Conservation (phyloP, 2,329 filamentous ascomycete genomes). For the Fusarium haematococcum region DNA sequence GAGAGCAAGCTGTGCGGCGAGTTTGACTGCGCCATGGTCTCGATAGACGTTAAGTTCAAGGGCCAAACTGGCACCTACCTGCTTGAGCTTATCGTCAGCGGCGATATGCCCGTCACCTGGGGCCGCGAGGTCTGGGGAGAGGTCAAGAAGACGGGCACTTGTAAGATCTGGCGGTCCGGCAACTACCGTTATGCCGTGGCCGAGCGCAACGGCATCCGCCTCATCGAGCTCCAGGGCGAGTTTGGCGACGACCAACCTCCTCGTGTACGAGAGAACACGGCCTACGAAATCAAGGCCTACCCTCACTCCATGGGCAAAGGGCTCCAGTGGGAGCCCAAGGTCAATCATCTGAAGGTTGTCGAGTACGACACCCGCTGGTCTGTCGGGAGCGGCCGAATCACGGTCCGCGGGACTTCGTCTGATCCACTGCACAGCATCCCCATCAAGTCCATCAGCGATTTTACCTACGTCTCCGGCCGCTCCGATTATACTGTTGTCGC, state of each 20-base stretch:
- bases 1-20: conserved; percentile 10
- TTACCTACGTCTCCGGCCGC: not conserved
- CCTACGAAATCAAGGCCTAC: conserved; percentile 9
- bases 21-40: conserved; percentile 1
- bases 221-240: conserved; percentile 8
- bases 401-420: not conserved
- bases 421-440: conserved; percentile 8
- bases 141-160: not conserved
- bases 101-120: not conserved
- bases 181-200: not conserved
- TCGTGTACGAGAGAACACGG: not conserved
- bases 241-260: not conserved
- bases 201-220: not conserved
- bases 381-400: not conserved
- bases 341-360: not conserved
- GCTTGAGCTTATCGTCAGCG: conserved; percentile 6
- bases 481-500: conserved; percentile 1
- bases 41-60: not conserved
- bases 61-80: not conserved
- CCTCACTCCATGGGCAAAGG: not conserved
- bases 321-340: conserved; percentile 1
- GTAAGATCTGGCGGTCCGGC: not conserved
- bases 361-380: not conserved
- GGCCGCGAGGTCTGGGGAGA: conserved; percentile 10
- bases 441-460: conserved; percentile 2